Evolutionary conservation across 352 stramenopile species (phyloP), one percentile per base, ranked within the genome.

Genomic region (Phytophthora podocarpi): DNA sequence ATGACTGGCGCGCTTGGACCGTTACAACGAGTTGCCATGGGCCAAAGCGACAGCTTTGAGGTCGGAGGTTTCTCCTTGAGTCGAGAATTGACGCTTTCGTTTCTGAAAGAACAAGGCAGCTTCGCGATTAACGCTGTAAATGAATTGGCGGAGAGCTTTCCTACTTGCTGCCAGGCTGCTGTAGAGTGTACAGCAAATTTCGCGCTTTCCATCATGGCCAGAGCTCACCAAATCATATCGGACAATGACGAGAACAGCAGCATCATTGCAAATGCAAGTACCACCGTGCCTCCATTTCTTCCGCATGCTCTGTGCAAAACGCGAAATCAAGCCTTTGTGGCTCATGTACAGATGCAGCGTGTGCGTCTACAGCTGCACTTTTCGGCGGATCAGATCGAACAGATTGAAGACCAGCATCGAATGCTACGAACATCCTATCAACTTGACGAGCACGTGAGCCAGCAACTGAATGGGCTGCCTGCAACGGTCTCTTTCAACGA

Each of bases 31-130:
- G n/a, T 21, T 54, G 18, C 37, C 18, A 35, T 57, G 34, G 12
- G n/a, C 18, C 48, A 61, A 41, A 36, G 3, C n/a, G 26, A 66
- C 13, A 48, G 37, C 36, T 69, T 57, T 40, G 59, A 65, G 31
- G 21, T 58, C 36, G 64, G 51, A 2, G 34, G 43, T 40, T 69
- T 69, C 37, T 40, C 40, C 13, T 24, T 73, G 21, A 69, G 40
- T 59, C 46, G 45, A 46, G 52, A 64, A 11, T 47, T 42, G 15
- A 58, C 53, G 1, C 26, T 65, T 47, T 59, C 43, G 5, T 73
- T 73, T 35, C 16, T 74, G 31, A 74, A 74, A 55, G 60, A 74
- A 23, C 65, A 70, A 67, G 54, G 65, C 16, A 70, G 65, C 35
- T 74, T 70, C 20, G 53, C 56, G 27, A 70, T 70, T 8, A 51